phyloP scores from a whole-genome alignment of 2,329 filamentous ascomycete genomes.

The Colletotrichum sp. region DNA sequence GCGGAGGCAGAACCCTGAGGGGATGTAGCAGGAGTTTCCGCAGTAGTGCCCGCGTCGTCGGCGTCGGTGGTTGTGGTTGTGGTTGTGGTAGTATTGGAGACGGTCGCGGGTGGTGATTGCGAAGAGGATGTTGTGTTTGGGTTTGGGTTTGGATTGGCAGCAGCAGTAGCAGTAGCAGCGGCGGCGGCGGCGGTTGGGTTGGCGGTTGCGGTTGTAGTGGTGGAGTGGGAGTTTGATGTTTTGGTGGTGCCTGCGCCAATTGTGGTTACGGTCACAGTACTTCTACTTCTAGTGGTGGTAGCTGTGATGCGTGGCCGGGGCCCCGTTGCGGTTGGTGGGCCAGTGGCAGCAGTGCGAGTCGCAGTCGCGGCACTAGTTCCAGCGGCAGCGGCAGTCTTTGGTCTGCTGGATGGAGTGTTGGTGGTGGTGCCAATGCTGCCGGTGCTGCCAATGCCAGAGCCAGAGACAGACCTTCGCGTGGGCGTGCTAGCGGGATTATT shows the following conservation, averaged over 20 bases:
- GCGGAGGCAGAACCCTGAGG: background rate
- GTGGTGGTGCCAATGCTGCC: background rate
- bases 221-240: background rate
- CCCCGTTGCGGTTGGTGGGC: slow-evolving; percentile 17
- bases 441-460: background rate
- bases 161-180: background rate
- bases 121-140: background rate
- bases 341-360: slow-evolving; percentile 5
- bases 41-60: background rate
- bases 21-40: background rate
- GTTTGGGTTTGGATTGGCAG: background rate
- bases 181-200: slow-evolving; percentile 9
- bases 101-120: background rate
- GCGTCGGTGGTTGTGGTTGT: background rate
- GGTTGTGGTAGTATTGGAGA: background rate
- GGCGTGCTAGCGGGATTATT: slow-evolving; percentile 8
- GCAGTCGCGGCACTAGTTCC: background rate
- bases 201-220: background rate
- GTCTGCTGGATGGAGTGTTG: background rate
- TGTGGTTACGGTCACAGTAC: background rate
- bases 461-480: background rate
- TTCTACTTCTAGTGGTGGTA: background rate
- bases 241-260: background rate
- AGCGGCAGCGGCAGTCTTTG: background rate
- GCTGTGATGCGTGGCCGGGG: slow-evolving; percentile 17